Evolutionary conservation across 2,329 filamentous ascomycete species (phyloP), one percentile per base, ranked within the genome.

Genomic region (Aspergillus ruber): DNA sequence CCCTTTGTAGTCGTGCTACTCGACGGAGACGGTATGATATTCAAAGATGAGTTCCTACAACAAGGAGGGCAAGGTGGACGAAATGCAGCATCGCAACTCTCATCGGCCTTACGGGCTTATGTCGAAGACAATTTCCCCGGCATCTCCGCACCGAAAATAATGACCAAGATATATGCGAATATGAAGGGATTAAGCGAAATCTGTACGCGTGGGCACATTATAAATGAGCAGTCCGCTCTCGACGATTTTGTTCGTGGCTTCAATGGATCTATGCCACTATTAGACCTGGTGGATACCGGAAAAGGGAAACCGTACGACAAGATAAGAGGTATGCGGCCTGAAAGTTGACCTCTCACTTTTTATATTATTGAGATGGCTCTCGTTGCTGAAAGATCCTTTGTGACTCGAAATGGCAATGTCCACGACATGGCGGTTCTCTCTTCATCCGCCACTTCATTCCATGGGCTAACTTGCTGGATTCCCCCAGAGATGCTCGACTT

Each of bases 211-310:
- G 66, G 66, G 44, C 75, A 76, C 15, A 62, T 75, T 35, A 67
- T 75, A 29, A 62, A 71, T 15, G 67, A 73, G 9, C 54, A 65
- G 8, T 56, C 62, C 5, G 52, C 67, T 6, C 61, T 81, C 45
- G 72, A 77, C 41, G 73, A 77, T 38, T 82, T 82, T 58, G 70
- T 74, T 23, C 72, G 72, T 32, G 79, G 78, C n/a, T 78, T 81
- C 59, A 80, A 78, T 50, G 69, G 68, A 44, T 72, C 69, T 39
- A 72, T 73, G 53, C 64, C 70, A 52, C 69, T 71, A 50, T 79
- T 79, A 56, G 69, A 79, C 55, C 71, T 77, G 56, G 62, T 76
- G 44, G 75, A 78, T 52, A 67, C 73, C 42, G 74, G 74, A 33
- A 57, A 61, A 43, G 67, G 67, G 42, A 70, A 72, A 45, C 70